phyloP scores from a whole-genome alignment of 2,329 filamentous ascomycete genomes.

The Fusarium sp. region DNA sequence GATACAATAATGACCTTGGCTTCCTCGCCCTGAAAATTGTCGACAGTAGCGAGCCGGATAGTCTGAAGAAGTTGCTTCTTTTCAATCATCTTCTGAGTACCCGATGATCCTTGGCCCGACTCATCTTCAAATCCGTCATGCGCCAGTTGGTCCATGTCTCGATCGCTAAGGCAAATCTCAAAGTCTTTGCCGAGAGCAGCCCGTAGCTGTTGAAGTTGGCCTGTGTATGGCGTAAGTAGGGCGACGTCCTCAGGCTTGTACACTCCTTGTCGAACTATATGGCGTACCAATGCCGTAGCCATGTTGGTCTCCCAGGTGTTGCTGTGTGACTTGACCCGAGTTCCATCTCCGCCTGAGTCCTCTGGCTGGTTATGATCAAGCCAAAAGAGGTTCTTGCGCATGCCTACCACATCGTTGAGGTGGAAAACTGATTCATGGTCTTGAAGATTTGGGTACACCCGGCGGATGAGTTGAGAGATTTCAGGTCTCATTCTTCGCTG shows the following conservation, averaged over 20 bases:
- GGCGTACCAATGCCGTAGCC: conserved; percentile 68
- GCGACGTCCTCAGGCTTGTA: conserved; percentile 72
- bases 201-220: conserved; percentile 64
- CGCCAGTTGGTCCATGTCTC: conserved; percentile 65
- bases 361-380: conserved; percentile 60
- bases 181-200: conserved; percentile 57
- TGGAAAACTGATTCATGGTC: no score
- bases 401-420: background rate
- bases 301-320: conserved; percentile 73
- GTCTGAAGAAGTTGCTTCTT: conserved; percentile 55
- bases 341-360: conserved; percentile 45
- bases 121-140: background rate
- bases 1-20: conserved; percentile 76
- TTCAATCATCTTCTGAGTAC: no score
- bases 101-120: no score
- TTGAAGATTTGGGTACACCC: conserved; percentile 65
- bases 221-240: conserved; percentile 73
- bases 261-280: conserved; percentile 71
- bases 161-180: conserved; percentile 71
- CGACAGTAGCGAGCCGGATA: conserved; percentile 70
- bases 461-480: conserved; percentile 68
- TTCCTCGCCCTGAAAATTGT: conserved; percentile 84
- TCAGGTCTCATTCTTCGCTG: conserved; percentile 74
- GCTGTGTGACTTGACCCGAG: conserved; percentile 56
- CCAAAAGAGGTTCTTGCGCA: background rate